Conservation (phyloP, 306 rosid species). For the Arachis hypogaea region DNA sequence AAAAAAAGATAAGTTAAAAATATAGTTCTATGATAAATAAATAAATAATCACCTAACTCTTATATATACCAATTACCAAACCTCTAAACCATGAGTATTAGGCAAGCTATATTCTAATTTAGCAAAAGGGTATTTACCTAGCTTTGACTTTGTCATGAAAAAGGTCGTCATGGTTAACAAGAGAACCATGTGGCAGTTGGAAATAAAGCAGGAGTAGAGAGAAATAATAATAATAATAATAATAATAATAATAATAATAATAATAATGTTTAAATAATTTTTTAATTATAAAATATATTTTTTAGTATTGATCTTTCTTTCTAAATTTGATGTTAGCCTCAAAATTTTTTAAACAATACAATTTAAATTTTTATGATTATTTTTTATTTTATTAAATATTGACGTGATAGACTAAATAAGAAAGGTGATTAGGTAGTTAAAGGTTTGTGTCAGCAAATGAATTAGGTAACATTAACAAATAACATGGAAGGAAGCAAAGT, state of each 20-base stretch:
- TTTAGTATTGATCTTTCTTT: too few relatives aligned
- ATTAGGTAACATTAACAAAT: constrained; percentile 14
- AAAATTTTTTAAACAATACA: too few relatives aligned
- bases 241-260: too few relatives aligned
- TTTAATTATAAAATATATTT: too few relatives aligned
- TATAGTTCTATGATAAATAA: not conserved
- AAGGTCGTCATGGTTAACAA: constrained; percentile 33
- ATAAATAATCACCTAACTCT: not conserved
- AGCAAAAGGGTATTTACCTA: constrained; percentile 15
- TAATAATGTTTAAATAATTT: too few relatives aligned
- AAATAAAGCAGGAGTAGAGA: not conserved
- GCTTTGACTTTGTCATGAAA: constrained; percentile 33
- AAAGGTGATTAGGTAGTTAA: not conserved
- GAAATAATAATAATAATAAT: too few relatives aligned
- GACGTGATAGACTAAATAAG: too few relatives aligned
- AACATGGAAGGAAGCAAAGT: not conserved
- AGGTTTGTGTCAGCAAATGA: not conserved
- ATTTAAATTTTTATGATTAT: too few relatives aligned
- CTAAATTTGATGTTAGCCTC: too few relatives aligned
- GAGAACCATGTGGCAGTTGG: constrained; percentile 38
- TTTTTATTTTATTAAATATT: too few relatives aligned
- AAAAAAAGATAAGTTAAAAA: too few relatives aligned
- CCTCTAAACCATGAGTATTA: not conserved
- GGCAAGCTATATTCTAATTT: constrained; percentile 3
- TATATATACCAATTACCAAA: not conserved